Evolutionary conservation across 257 asterid genomes (phyloP).

Genomic region (Forsythia viridissima): DNA sequence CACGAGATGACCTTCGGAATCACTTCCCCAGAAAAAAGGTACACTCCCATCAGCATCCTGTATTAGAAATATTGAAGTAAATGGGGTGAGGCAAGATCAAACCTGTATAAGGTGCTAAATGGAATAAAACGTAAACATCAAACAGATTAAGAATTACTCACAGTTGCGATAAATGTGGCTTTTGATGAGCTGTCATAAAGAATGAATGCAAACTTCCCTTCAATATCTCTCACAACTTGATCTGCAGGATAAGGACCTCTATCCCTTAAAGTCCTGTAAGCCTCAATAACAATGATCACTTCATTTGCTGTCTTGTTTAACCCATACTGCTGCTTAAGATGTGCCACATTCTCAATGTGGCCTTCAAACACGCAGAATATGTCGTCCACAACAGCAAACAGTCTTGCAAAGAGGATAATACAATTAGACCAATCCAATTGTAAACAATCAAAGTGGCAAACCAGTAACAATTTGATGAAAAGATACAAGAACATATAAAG

Average conservation of each 20-base stretch:
- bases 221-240: conserved; percentile 87
- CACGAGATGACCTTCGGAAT: conserved; percentile 84
- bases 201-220: conserved; percentile 79
- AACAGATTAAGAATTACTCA: conserved; percentile 36
- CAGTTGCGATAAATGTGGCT: conserved; percentile 70
- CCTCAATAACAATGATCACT: conserved; percentile 85
- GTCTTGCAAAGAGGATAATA: conserved; percentile 33
- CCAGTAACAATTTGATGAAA: not conserved
- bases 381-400: conserved; percentile 82
- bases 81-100: not conserved
- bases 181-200: conserved; percentile 67
- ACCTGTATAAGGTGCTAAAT: not conserved
- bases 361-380: conserved; percentile 96
- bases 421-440: not conserved
- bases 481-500: not conserved
- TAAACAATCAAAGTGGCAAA: not conserved
- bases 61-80: conserved; percentile 9
- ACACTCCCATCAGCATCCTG: conserved; percentile 82
- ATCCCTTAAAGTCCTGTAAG: conserved; percentile 90
- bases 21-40: conserved; percentile 90
- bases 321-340: conserved; percentile 93
- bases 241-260: conserved; percentile 97
- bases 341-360: conserved; percentile 83
- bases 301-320: conserved; percentile 84
- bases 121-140: not conserved